Conservation (phyloP, 441 rosid genomes). For the Geranium incanum region DNA sequence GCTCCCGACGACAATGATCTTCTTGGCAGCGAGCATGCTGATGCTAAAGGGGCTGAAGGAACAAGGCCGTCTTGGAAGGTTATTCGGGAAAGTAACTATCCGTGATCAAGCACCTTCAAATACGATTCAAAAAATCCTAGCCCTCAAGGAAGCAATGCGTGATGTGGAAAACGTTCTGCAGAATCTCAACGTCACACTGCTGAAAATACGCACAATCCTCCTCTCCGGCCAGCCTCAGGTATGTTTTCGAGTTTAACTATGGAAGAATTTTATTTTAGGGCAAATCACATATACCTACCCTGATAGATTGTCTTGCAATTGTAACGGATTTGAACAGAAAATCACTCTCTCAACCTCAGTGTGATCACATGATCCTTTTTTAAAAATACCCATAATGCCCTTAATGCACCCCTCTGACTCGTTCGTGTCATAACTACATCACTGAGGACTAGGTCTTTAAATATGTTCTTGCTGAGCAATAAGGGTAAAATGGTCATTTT, state of each 20-base stretch:
- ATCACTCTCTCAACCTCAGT: too few species aligned
- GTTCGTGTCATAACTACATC: too few species aligned
- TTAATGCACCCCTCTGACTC: too few species aligned
- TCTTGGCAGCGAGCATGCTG: conserved; percentile 71
- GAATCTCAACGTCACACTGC: conserved; percentile 72
- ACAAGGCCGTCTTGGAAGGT: conserved; percentile 94
- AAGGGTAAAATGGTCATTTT: too few species aligned
- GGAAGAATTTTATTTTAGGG: too few species aligned
- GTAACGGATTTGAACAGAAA: too few species aligned
- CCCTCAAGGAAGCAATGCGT: conserved; percentile 85
- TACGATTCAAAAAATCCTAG: conserved; percentile 85
- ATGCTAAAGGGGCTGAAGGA: conserved; percentile 80
- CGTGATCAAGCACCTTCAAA: conserved; percentile 96
- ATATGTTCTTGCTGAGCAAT: too few species aligned
- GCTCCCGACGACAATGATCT: conserved; percentile 54
- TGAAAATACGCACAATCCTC: conserved; percentile 65
- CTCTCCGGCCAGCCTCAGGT: conserved; percentile 96
- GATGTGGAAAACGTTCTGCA: conserved; percentile 77
- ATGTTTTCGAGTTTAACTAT: conserved; percentile 12
- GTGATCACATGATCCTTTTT: too few species aligned
- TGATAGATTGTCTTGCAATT: too few species aligned
- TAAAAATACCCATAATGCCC: too few species aligned
- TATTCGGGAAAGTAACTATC: conserved; percentile 73
- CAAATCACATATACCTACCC: too few species aligned
- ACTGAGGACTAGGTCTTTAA: too few species aligned